phyloP scores from a whole-genome alignment of 768 basidiomycete genomes.

The Auricularia sp. region DNA sequence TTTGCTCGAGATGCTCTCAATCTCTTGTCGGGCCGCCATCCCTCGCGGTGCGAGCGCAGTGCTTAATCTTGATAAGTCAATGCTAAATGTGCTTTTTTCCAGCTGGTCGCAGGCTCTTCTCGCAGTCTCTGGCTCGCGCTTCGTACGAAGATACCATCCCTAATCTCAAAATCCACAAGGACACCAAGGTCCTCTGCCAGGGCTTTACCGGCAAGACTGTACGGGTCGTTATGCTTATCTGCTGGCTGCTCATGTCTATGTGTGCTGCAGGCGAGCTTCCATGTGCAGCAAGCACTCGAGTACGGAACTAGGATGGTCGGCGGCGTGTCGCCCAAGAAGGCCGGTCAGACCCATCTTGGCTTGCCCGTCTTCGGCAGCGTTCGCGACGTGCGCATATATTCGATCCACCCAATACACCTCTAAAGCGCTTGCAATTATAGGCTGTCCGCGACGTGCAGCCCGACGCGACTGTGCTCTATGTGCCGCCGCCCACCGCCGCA shows the following conservation, averaged over 20 bases:
- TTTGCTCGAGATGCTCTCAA: neutral
- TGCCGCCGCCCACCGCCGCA: conserved; percentile 91
- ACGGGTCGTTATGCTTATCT: conserved; percentile 15
- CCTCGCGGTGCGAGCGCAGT: neutral
- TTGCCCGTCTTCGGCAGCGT: conserved; percentile 91
- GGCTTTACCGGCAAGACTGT: conserved; percentile 95
- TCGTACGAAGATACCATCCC: conserved; percentile 83
- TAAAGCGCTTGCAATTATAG: conserved; percentile 29
- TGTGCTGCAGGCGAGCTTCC: conserved; percentile 74
- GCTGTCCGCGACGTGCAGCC: conserved; percentile 80
- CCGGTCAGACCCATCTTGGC: conserved; percentile 89
- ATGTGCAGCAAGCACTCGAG: conserved; percentile 82
- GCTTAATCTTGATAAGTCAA: neutral
- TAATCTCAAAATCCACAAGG: conserved; percentile 87
- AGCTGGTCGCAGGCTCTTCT: conserved; percentile 53
- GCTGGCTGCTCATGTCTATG: neutral
- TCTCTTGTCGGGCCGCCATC: neutral
- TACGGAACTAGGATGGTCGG: conserved; percentile 98
- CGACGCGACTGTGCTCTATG: conserved; percentile 93
- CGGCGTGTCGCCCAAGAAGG: conserved; percentile 94
- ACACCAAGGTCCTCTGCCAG: conserved; percentile 88
- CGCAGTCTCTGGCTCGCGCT: conserved; percentile 59
- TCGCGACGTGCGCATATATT: conserved; percentile 50
- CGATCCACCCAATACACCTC: neutral
- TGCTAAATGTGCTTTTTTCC: neutral